Evolutionary conservation across 2,329 filamentous ascomycete genomes (phyloP), one percentile per base, ranked within the genome.

Genomic region (Penicillium hesseltinei): DNA sequence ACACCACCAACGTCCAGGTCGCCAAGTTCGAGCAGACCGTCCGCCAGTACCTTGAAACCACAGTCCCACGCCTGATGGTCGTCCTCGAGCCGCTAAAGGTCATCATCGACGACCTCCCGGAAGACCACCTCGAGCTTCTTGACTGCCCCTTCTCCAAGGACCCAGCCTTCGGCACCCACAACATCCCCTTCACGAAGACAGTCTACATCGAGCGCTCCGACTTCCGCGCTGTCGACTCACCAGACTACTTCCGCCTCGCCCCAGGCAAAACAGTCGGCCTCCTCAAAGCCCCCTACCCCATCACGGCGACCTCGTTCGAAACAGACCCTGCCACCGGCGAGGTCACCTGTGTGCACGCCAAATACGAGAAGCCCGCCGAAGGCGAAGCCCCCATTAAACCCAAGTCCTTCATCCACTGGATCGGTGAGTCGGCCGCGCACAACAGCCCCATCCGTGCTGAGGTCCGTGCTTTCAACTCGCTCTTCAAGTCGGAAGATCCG

Each of bases 391-490:
- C 74, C 57, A 79, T 78, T 66, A 82, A 81, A 59, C 85, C 88
- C 42, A 93, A 95, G 78, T 87, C 91, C 0, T 83, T 81, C 70
- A 96, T 97, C 71, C 92, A 96, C 71, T 97, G 93, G 93, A 90
- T 96, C 6, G 85, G 87, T 5, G 84, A 86, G 39, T 87, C 85
- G 1, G 83, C 88, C 0, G 81, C 81, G 15, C 85, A 86, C 63
- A 77, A 79, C 36, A 82, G 82, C 39, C 83, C 84, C 4, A 77
- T 87, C 58, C 81, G 78, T 54, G 87, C 88, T 13, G 89, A 92
- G 73, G 89, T 86, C 42, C 88, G 92, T 58, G 81, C 94, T 47
- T 88, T 94, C 77, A 90, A 91, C 71, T 80, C 86, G 3, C 82
- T 97, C 0, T 97, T 97, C 84, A 92, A 91, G 73, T 91, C 88